Base-by-base conservation (phyloP, 2,329 filamentous ascomycete species). In the Cladobotryum protrusum region DNA sequence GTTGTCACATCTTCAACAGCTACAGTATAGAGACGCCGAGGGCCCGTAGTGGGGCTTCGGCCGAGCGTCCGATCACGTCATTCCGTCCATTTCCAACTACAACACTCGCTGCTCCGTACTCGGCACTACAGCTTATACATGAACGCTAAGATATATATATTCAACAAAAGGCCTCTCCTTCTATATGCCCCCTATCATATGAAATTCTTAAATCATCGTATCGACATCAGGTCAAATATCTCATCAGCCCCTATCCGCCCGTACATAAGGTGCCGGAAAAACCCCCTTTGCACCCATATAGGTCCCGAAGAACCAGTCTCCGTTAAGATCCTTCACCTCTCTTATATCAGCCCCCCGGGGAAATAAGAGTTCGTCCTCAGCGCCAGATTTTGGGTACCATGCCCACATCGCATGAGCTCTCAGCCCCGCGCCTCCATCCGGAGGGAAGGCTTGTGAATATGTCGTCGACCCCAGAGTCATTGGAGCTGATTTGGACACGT, bases 251-350 rank as follows among this genome's bases (percentile, higher is more conserved):
- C 45, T 40, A n/a, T 37, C 56, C 24, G 82, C 61, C 56, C 72
- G 72, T 20, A 90, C 87, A 74, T 92, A 92, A 7, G 81, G 79
- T 6, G 84, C 83, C 4, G 91, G 91, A 63, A 96, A 95, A 56
- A 96, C 60, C 0, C 89, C 91, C 58, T 81, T 83, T 19, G 71
- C 72, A 0, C 89, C 90, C 70, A 89, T 90, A 72, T 95, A 96
- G 24, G 83, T 82, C 0, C 92, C 92, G 70, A 85, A 86, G 61
- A 79, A 90, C 91, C 91, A 97, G 65, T 96, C 90, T 15, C 85
- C 87, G 64, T 96, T 96, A 43, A 95, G 82, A 65, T 93, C 87
- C 64, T 92, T 86, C 35, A 86, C 82, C 70, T 97, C 92, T 6
- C 78, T 77, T 13, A 97, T 79, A 66, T 93, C 87, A 0, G 91